Evolutionary conservation across 331 rosid species (phyloP), one percentile per base, ranked within the genome.

Genomic region (Rhamnella rubrinervis): DNA sequence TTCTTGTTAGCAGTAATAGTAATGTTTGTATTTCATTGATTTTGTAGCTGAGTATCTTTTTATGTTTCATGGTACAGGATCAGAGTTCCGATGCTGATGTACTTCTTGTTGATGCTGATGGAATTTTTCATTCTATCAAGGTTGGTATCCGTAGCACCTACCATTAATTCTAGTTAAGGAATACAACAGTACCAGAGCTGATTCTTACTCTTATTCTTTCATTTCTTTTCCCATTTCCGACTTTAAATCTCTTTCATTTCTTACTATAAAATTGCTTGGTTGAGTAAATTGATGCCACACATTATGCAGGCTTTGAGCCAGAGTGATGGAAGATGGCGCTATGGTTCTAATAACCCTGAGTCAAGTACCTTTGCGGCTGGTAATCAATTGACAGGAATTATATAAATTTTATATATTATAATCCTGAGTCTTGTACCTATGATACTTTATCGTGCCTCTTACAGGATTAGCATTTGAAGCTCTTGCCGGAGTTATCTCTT

Each of bases 311-410:
- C 99, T 80, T 66, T 91, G 83, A 87, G 99, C 85, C 99, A 95
- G 83, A 95, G 96, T 72, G 99, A 95, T 87, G 99, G 99, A 84
- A 91, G 93, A 68, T 95, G 99, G 99, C 97, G 96, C 72, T 86
- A 86, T 68, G 87, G 97, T 74, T 83, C 96, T 17, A 84, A 82
- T 72, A 89, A 87, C 39, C 95, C 97, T 1, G 96, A 91, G 73
- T 89, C 99, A 67, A 95, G 97, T 82, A 91, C 96, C 74, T 87
- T 77, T 89, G 99, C 99, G 69, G 95, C 98, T 47, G 98, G 98
- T 95, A 83, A 83, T 85, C 55, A 79, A 57, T 65, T 12, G 55
- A 49, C 35, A 31, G 5, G 5, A 31, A 31, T 31, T 31, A 31
- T 31, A 31, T 31, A 31, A 3, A 31, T 31, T 31, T 31, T 31